Conservation (phyloP, 129 eudicot species). For the Logfia minima region DNA sequence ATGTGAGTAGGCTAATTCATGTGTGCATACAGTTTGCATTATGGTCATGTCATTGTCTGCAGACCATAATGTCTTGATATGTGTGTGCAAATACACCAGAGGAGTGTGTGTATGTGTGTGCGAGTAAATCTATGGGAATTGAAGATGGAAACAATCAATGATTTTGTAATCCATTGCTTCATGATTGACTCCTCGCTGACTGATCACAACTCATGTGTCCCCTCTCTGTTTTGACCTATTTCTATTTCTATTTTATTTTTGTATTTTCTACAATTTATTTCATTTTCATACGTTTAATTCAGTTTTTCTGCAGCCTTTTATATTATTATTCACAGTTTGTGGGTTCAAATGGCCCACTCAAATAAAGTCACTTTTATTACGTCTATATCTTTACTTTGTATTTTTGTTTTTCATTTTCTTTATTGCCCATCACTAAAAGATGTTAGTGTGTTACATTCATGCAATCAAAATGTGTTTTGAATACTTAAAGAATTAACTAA, state of each 20-base stretch:
- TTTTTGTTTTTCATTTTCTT: not conserved
- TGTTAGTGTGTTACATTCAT: too few species aligned
- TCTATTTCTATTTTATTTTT: conserved; percentile 14
- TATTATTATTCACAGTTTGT: conserved; percentile 33
- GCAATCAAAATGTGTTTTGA: not conserved
- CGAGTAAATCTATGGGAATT: conserved; percentile 32
- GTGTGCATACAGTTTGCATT: conserved; percentile 48
- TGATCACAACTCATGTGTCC: conserved; percentile 47
- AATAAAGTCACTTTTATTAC: conserved; percentile 38
- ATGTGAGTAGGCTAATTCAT: conserved; percentile 32
- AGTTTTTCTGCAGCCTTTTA: conserved; percentile 38
- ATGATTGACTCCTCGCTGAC: conserved; percentile 53
- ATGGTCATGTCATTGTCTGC: conserved; percentile 46
- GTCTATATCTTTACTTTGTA: conserved; percentile 6
- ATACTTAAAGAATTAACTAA: not conserved
- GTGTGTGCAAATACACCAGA: conserved; percentile 42
- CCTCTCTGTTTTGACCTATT: conserved; percentile 44
- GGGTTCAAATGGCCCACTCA: conserved; percentile 37
- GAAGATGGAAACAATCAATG: conserved; percentile 36
- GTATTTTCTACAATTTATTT: conserved; percentile 34
- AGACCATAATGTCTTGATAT: conserved; percentile 36
- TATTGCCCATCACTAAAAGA: too few species aligned
- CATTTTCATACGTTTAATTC: conserved; percentile 26
- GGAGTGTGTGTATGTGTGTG: conserved; percentile 12
- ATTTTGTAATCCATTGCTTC: conserved; percentile 47